These are phyloP conservation scores for Boletus sp. DNA, from an alignment of 768 basidiomycete species.

Conservation along the genomic window DNA sequence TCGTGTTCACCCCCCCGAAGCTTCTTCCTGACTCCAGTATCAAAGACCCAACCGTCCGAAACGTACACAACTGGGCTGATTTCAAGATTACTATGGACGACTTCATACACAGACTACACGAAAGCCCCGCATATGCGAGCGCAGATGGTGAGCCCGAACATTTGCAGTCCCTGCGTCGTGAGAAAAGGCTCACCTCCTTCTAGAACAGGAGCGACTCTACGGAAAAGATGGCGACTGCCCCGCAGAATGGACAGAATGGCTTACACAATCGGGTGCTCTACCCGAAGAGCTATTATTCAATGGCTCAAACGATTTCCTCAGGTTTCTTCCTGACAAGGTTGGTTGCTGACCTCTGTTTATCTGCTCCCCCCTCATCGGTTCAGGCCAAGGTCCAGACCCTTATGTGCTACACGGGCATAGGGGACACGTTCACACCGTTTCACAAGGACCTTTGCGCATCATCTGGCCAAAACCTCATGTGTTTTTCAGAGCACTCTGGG, in stretches of 20 bases:
- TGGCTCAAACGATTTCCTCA: constrained; percentile 55
- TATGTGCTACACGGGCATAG: constrained; percentile 83
- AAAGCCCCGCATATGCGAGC: constrained; percentile 32
- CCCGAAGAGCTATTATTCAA: constrained; percentile 55
- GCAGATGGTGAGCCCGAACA: constrained; percentile 37
- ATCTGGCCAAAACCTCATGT: constrained; percentile 86
- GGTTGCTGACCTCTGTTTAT: constrained; percentile 14
- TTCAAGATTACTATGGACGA: constrained; percentile 47
- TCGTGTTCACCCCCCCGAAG: background rate
- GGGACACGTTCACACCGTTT: constrained; percentile 80
- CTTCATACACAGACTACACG: constrained; percentile 49
- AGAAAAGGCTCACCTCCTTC: background rate
- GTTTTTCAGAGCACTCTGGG: constrained; percentile 67
- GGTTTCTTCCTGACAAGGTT: constrained; percentile 53
- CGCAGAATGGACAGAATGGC: constrained; percentile 59
- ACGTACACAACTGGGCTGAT: constrained; percentile 61
- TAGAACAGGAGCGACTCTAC: constrained; percentile 65
- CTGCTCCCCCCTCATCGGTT: constrained; percentile 5
- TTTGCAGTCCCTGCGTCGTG: background rate
- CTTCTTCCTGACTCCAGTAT: constrained; percentile 7
- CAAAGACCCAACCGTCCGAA: constrained; percentile 61
- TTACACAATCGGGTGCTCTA: constrained; percentile 45
- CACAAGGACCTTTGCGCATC: constrained; percentile 87
- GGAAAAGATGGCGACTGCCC: constrained; percentile 81
- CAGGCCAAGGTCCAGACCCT: constrained; percentile 70